A percentile compares a stretch with the other conserved stretches of the same genome.
phyloP scores from a whole-genome alignment of 441 rosid genomes.

The Corymbia calophylla region DNA sequence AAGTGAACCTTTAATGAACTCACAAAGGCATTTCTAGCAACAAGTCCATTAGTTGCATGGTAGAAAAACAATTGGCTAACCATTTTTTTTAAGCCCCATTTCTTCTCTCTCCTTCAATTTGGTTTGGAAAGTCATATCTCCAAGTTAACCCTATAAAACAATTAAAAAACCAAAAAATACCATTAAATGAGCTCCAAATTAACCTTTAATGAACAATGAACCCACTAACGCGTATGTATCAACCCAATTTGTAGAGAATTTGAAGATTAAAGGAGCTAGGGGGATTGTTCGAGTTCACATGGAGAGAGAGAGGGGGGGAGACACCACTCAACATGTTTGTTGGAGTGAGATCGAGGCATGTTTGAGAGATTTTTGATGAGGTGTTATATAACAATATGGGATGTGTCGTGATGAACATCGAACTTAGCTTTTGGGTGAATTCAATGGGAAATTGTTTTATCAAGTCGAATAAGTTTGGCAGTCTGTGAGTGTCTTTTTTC shows the following conservation, averaged over 20 bases:
- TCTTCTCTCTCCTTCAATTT: too few species aligned
- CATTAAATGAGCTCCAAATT: not conserved
- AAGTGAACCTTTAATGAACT: too few species aligned
- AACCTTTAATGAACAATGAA: not conserved
- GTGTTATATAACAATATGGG: not conserved
- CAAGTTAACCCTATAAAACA: too few species aligned
- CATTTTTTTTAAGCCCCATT: not conserved
- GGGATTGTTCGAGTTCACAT: not conserved
- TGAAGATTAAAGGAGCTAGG: not conserved
- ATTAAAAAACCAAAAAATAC: too few species aligned
- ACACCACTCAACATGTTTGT: not conserved
- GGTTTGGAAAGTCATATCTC: too few species aligned
- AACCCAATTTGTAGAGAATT: not conserved
- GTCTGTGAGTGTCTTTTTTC: not conserved
- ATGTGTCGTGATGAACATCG: not conserved
- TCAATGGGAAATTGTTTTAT: not conserved
- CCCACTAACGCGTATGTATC: not conserved
- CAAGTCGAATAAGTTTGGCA: not conserved
- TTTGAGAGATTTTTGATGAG: not conserved
- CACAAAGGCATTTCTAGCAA: too few species aligned
- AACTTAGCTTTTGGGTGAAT: not conserved
- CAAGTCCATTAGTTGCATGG: not conserved
- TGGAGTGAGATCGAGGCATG: not conserved
- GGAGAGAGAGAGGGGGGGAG: not conserved
- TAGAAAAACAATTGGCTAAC: not conserved